Evolutionary conservation across 169 alveolate genomes (phyloP).

Genomic region (Cryptosporidium canis): DNA sequence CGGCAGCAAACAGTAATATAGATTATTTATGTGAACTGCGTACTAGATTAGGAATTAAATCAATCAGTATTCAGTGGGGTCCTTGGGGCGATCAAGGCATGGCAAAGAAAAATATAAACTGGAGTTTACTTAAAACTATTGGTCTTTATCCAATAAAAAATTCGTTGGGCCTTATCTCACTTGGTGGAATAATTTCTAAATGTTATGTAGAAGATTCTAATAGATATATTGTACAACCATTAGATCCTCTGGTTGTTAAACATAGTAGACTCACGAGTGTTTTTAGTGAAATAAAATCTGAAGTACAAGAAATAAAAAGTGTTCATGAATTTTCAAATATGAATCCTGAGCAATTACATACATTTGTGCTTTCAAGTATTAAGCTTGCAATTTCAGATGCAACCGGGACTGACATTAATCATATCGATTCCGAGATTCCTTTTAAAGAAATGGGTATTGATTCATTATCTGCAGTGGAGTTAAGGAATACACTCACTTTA

Average conservation of each 20-base stretch:
- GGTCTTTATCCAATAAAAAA: constrained; percentile 28
- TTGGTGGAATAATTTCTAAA: constrained; percentile 44
- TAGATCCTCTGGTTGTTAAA: constrained; percentile 9
- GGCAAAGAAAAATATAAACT: constrained; percentile 69
- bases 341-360: constrained; percentile 15
- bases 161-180: constrained; percentile 34
- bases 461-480: constrained; percentile 84
- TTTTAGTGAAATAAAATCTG: constrained; percentile 31
- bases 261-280: background rate
- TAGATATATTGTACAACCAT: constrained; percentile 48
- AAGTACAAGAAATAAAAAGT: background rate
- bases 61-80: constrained; percentile 82
- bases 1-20: constrained; percentile 81
- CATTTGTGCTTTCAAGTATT: constrained; percentile 1
- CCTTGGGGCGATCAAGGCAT: constrained; percentile 80
- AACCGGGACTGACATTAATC: background rate
- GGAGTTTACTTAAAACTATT: background rate
- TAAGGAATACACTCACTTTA: constrained; percentile 80
- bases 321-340: background rate
- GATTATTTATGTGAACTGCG: constrained; percentile 78
- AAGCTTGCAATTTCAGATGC: constrained; percentile 40
- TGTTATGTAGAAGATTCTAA: background rate
- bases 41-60: constrained; percentile 74
- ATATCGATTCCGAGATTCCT: constrained; percentile 69
- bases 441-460: constrained; percentile 83